These are phyloP conservation scores for Sporothrix sp. DNA, from an alignment of 2,329 filamentous ascomycete species.

Conservation along the genomic window DNA sequence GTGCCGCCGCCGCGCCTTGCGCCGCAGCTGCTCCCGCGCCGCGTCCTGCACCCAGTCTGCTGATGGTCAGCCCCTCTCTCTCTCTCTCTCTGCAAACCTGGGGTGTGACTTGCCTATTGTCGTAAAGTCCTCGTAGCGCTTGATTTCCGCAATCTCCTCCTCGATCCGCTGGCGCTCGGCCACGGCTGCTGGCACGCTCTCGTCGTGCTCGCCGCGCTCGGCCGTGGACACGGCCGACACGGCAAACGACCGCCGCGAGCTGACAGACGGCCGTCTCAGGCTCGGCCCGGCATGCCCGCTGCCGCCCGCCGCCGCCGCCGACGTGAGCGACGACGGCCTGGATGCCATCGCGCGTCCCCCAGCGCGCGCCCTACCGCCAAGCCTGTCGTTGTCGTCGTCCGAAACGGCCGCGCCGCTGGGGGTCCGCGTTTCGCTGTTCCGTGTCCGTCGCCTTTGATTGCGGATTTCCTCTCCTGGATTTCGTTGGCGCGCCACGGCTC, in stretches of 20 bases:
- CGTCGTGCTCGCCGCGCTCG: constrained; percentile 39
- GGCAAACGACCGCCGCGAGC: constrained; percentile 57
- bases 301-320: background rate
- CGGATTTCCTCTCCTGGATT: background rate
- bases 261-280: constrained; percentile 44
- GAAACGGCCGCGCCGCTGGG: background rate
- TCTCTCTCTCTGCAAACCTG: too few relatives aligned
- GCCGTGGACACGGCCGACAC: constrained; percentile 56
- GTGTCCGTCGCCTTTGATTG: background rate
- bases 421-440: background rate
- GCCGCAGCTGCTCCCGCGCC: constrained; percentile 74
- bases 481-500: too few relatives aligned
- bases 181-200: constrained; percentile 35
- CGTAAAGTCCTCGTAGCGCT: constrained; percentile 97
- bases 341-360: constrained; percentile 9
- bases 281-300: background rate
- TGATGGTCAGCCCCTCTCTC: constrained; percentile 15
- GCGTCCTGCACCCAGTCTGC: constrained; percentile 95
- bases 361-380: background rate
- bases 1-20: constrained; percentile 64
- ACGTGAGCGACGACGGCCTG: constrained; percentile 10
- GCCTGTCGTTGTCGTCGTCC: constrained; percentile 1
- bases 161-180: constrained; percentile 63
- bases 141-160: constrained; percentile 95
- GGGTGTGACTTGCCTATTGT: constrained; percentile 69